Evolutionary conservation across 257 asterid species (phyloP), one percentile per base, ranked within the genome.

Genomic region (Salvia hispanica): DNA sequence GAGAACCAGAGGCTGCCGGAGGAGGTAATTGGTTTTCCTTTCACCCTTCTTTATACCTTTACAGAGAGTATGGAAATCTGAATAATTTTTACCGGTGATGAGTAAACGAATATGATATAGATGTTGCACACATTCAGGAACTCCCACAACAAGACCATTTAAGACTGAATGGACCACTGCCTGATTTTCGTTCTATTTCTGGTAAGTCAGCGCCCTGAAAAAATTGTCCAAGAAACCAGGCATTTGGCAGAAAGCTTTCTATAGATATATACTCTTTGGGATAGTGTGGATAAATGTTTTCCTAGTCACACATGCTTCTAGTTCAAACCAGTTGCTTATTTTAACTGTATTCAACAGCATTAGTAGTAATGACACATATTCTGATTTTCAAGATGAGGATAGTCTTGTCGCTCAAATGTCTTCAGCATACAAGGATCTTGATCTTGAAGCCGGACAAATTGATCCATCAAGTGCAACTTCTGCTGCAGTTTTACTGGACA

Each of bases 361-460:
- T 1, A 25, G 31, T 25, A 25, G 31, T 25, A 25, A 25, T 25
- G 2, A 25, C 31, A 25, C 31, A 25, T 25, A 2, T 25, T 25
- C 31, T 25, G 31, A 25, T 25, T 25, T 25, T 72, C 71, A 77
- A 91, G 96, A 85, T 59, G 92, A 83, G 71, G 94, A 84, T 63
- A 85, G 81, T 57, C 57, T 90, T 57, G 64, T 80, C 71, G 78
- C 76, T 74, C 82, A 79, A 67, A 81, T 85, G 75, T 77, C 92
- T 71, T 76, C 83, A 58, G 79, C 69, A 60, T 81, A 67, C 74
- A 88, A 86, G 76, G 92, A 81, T 72, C 77, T 76, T 62, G 95
- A 86, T 70, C 76, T 85, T 71, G 95, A 90, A 85, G 82, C 91
- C 76, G 99, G 95, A 46, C 91, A 86, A 74, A 74, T 80, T 55